Evolutionary conservation across 2,329 filamentous ascomycete species (phyloP).

Genomic region (Pseudogymnoascus sp.): DNA sequence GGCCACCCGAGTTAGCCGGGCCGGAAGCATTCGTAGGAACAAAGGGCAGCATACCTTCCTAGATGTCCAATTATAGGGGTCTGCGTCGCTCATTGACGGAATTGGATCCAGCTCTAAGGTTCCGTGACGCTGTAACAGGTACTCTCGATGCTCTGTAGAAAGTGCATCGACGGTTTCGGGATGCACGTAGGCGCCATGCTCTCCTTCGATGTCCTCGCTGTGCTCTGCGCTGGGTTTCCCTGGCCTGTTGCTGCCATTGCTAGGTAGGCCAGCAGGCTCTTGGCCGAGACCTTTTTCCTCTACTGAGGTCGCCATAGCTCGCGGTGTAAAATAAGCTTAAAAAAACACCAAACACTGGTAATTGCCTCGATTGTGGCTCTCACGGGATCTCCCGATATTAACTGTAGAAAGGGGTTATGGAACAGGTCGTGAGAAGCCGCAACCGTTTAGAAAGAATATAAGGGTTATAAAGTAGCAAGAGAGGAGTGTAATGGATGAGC

Average conservation of each 20-base stretch:
- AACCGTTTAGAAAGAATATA: neutral
- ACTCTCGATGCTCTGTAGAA: conserved; percentile 38
- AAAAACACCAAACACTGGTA: neutral
- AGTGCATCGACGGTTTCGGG: conserved; percentile 26
- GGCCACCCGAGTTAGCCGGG: neutral
- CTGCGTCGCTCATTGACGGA: conserved; percentile 38
- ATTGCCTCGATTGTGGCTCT: neutral
- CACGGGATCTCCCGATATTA: neutral
- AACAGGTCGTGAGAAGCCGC: neutral
- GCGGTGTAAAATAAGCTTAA: neutral
- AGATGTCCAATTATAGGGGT: conserved; percentile 46
- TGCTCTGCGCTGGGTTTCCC: neutral
- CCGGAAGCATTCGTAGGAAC: neutral
- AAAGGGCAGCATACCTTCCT: conserved; percentile 35
- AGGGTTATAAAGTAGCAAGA: neutral
- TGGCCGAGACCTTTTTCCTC: neutral
- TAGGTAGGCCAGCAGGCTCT: neutral
- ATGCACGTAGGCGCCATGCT: conserved; percentile 17
- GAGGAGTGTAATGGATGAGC: neutral
- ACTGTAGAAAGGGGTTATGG: neutral
- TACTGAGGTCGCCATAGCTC: neutral
- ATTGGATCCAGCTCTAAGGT: conserved; percentile 45
- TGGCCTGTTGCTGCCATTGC: neutral
- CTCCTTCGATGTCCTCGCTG: neutral
- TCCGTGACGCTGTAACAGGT: conserved; percentile 42